phyloP scores from a whole-genome alignment of 306 rosid species.

The Gleditsia sinensis region DNA sequence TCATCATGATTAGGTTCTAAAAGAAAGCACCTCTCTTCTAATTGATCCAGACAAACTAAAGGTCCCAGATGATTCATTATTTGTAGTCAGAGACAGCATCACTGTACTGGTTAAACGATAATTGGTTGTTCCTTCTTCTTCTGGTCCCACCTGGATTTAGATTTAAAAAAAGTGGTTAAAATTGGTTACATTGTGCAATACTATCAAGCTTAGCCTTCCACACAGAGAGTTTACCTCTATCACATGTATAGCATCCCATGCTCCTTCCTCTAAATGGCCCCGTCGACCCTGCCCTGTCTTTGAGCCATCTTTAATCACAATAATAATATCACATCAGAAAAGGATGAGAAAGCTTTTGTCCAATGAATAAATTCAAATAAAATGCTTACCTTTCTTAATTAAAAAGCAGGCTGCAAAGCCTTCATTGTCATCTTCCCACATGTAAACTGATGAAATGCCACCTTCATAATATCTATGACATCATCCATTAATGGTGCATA shows the following conservation, averaged over 20 bases:
- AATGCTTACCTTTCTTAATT: conserved; percentile 80
- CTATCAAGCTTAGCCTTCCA: conserved; percentile 10
- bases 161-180: neutral
- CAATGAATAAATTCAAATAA: conserved; percentile 21
- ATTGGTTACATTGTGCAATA: neutral
- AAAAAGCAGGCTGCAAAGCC: conserved; percentile 88
- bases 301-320: conserved; percentile 78
- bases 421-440: conserved; percentile 98
- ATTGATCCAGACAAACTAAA: conserved; percentile 93
- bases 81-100: conserved; percentile 87
- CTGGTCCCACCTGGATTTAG: conserved; percentile 74
- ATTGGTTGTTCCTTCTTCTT: conserved; percentile 75
- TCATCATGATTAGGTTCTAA: conserved; percentile 22
- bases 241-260: conserved; percentile 99
- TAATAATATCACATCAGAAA: conserved; percentile 41
- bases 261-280: conserved; percentile 93
- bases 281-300: conserved; percentile 95
- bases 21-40: conserved; percentile 79
- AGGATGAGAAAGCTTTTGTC: conserved; percentile 22
- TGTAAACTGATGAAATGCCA: conserved; percentile 96
- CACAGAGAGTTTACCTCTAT: conserved; percentile 66
- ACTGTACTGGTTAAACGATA: conserved; percentile 93
- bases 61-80: conserved; percentile 80
- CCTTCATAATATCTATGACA: conserved; percentile 95
- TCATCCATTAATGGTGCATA: conserved; percentile 55